Percentiles rank a stretch among this genome's conserved stretches.
Conservation (phyloP, 148 eudicot genomes). For the Camellia sinensis region DNA sequence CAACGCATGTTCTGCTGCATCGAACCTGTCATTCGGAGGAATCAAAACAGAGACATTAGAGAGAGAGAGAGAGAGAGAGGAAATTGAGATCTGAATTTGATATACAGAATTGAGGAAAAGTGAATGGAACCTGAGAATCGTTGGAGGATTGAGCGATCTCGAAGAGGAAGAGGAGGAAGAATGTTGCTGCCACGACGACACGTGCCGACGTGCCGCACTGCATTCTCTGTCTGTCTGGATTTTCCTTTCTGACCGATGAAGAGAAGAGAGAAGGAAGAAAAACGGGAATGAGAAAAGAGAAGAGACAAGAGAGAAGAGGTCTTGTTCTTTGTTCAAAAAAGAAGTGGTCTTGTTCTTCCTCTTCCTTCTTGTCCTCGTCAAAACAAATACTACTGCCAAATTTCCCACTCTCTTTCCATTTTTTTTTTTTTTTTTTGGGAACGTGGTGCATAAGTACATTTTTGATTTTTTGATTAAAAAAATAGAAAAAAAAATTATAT, state of each 20-base stretch:
- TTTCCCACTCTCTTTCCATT: too few relatives aligned
- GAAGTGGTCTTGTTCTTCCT: too few relatives aligned
- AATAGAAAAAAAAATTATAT: too few relatives aligned
- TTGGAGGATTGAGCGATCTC: slow-evolving; percentile 31
- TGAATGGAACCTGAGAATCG: slow-evolving; percentile 41
- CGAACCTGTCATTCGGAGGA: slow-evolving; percentile 40
- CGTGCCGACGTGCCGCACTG: slow-evolving; percentile 21
- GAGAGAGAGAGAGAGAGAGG: background rate
- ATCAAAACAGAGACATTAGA: background rate
- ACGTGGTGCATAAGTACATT: too few relatives aligned
- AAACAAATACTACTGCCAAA: too few relatives aligned
- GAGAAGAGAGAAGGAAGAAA: background rate
- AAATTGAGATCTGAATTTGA: background rate
- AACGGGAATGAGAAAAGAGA: background rate
- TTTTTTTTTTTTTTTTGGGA: too few relatives aligned
- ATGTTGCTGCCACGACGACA: slow-evolving; percentile 14
- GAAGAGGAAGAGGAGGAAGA: slow-evolving; percentile 29
- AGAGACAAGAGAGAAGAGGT: background rate
- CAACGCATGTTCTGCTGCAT: slow-evolving; percentile 76
- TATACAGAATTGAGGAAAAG: background rate
- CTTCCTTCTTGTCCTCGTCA: too few relatives aligned
- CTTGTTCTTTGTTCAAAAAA: too few relatives aligned
- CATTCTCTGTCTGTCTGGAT: slow-evolving; percentile 12
- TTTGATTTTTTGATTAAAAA: too few relatives aligned
- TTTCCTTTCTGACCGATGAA: background rate